A percentile compares a stretch with the other conserved stretches of the same genome.
Conservation (phyloP, 441 rosid genomes). For the Metrosideros polymorpha region DNA sequence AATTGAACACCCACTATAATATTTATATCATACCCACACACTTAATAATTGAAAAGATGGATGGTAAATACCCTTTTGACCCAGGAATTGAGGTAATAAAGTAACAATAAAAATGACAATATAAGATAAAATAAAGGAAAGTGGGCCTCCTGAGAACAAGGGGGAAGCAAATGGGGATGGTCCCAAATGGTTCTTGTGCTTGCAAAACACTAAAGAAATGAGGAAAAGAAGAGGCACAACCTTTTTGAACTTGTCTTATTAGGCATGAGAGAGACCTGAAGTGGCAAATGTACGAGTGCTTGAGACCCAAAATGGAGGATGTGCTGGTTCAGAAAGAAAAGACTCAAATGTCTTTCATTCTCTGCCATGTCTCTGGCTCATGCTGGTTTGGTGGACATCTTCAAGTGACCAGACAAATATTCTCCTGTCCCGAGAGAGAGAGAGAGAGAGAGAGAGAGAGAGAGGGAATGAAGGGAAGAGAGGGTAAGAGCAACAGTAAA, state of each 20-base stretch:
- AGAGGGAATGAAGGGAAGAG: neutral
- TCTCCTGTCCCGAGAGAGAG: neutral
- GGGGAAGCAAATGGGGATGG: conserved; percentile 34
- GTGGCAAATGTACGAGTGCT: neutral
- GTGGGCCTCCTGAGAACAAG: conserved; percentile 38
- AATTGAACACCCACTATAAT: neutral
- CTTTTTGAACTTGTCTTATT: neutral
- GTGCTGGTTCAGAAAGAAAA: neutral
- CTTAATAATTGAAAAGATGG: neutral
- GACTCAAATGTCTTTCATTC: neutral
- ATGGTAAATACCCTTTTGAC: neutral
- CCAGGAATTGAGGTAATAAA: neutral
- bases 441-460: neutral
- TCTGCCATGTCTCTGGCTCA: neutral
- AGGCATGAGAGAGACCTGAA: neutral
- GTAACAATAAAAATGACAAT: neutral
- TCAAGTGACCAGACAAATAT: neutral
- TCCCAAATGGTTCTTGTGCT: conserved; percentile 9
- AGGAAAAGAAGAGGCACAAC: neutral
- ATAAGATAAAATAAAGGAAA: neutral
- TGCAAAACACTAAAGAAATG: neutral
- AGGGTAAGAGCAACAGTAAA: neutral
- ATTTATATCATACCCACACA: neutral
- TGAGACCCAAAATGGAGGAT: neutral
- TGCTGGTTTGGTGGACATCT: neutral